These are phyloP conservation scores for Metschnikowia sp. DNA, from an alignment of 805 yeast genomes.

Conservation along the genomic window DNA sequence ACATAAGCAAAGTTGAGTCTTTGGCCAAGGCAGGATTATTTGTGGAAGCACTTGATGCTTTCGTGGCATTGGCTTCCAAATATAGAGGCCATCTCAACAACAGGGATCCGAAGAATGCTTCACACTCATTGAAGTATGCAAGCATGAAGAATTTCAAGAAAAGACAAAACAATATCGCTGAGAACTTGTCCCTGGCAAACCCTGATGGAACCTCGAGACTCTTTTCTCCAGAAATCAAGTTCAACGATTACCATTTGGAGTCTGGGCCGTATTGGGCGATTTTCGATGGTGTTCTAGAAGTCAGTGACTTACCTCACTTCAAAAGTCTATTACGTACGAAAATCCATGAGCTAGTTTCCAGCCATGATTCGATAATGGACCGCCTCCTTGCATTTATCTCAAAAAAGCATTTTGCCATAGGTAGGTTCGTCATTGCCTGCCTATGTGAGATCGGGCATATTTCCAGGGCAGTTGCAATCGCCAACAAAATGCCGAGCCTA, in stretches of 20 bases:
- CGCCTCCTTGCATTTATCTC: slow-evolving; percentile 19
- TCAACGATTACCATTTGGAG: slow-evolving; percentile 26
- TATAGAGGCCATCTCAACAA: slow-evolving; percentile 19
- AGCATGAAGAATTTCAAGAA: slow-evolving; percentile 10
- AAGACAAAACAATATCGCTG: slow-evolving; percentile 19
- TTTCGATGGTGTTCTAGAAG: slow-evolving; percentile 25
- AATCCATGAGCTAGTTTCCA: slow-evolving; percentile 6
- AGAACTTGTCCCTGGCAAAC: background rate
- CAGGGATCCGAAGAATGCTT: slow-evolving; percentile 6
- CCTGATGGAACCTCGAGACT: background rate
- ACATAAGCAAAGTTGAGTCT: slow-evolving; percentile 30
- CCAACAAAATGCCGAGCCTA: slow-evolving; percentile 18
- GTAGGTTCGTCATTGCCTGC: slow-evolving; percentile 25
- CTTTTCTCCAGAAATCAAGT: slow-evolving; percentile 21
- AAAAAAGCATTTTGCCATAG: slow-evolving; percentile 25
- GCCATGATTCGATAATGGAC: slow-evolving; percentile 15
- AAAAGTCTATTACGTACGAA: slow-evolving; percentile 18
- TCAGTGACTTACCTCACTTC: slow-evolving; percentile 34
- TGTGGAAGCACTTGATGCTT: slow-evolving; percentile 22
- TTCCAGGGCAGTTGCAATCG: slow-evolving; percentile 25
- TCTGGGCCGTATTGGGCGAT: slow-evolving; percentile 22
- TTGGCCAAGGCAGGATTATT: slow-evolving; percentile 22
- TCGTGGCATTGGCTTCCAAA: slow-evolving; percentile 18
- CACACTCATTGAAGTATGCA: slow-evolving; percentile 11
- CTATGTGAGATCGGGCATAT: slow-evolving; percentile 25